A percentile compares a stretch with the other conserved stretches of the same genome.
These are phyloP conservation scores for Pythium volutum DNA, from an alignment of 352 stramenopile species.

Conservation along the genomic window DNA sequence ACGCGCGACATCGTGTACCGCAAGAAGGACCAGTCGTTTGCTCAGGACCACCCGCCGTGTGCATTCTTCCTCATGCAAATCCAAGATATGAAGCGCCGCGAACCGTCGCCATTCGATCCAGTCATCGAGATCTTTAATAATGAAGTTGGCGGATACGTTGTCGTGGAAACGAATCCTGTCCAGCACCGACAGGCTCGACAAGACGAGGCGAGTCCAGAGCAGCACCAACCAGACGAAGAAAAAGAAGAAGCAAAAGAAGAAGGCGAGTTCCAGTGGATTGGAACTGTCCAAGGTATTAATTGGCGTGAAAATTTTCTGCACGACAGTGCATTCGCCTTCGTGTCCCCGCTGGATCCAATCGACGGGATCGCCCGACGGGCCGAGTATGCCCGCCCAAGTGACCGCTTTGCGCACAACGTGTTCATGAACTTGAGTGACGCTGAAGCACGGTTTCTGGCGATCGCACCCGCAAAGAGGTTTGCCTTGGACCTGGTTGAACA, in stretches of 20 bases:
- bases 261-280: not conserved
- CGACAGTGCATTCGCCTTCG: constrained; percentile 12
- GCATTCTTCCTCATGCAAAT: constrained; percentile 3
- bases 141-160: constrained; percentile 6
- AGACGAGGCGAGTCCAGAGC: not conserved
- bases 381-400: not conserved
- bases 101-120: not conserved
- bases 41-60: constrained; percentile 14
- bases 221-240: not conserved
- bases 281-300: not conserved
- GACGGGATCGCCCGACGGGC: not conserved
- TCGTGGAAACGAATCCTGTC: not conserved
- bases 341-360: constrained; percentile 8
- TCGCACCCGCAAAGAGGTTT: not conserved
- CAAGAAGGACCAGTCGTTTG: not conserved
- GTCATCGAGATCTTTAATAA: constrained; percentile 15
- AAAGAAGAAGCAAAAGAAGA: no score
- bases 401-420: not conserved
- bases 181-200: not conserved
- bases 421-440: not conserved
- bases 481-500: constrained; percentile 12
- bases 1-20: constrained; percentile 8
- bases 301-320: not conserved
- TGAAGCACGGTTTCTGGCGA: not conserved
- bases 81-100: not conserved